Conservation (phyloP, 2,329 filamentous ascomycete genomes). For the Trichoderma sp. region DNA sequence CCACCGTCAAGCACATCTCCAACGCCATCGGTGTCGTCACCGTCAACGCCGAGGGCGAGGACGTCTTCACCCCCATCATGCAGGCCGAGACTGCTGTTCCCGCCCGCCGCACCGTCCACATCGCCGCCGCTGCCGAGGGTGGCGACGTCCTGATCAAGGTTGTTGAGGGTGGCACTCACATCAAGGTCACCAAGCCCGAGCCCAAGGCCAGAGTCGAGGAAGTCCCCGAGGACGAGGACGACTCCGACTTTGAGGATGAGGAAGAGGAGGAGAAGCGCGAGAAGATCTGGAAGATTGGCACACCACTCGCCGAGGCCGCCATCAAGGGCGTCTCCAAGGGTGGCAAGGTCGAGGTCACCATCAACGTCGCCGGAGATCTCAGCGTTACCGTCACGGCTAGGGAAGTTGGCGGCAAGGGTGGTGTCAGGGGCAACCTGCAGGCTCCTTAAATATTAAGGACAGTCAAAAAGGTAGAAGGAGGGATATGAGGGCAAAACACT, state of each 20-base stretch:
- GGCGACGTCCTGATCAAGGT: slow-evolving; percentile 87
- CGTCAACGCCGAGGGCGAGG: slow-evolving; percentile 55
- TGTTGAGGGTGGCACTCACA: slow-evolving; percentile 83
- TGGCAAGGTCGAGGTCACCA: slow-evolving; percentile 87
- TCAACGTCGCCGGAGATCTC: slow-evolving; percentile 81
- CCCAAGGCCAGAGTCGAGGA: slow-evolving; percentile 71
- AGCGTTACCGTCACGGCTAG: slow-evolving; percentile 75
- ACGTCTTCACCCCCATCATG: slow-evolving; percentile 77
- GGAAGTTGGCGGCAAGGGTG: slow-evolving; percentile 84
- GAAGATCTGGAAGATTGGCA: slow-evolving; percentile 88
- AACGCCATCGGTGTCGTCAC: slow-evolving; percentile 86
- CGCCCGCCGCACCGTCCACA: slow-evolving; percentile 77
- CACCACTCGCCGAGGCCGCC: slow-evolving; percentile 78
- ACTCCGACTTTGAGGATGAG: slow-evolving; percentile 60
- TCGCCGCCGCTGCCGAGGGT: slow-evolving; percentile 72
- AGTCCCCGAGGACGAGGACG: slow-evolving; percentile 62
- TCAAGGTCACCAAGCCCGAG: slow-evolving; percentile 89
- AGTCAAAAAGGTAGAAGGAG: not conserved
- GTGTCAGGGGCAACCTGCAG: slow-evolving; percentile 62
- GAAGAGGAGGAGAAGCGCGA: slow-evolving; percentile 85
- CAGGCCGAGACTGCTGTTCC: slow-evolving; percentile 85
- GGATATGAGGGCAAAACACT: not conserved
- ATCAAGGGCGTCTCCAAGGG: slow-evolving; percentile 82
- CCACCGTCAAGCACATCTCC: slow-evolving; percentile 84
- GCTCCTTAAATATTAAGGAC: slow-evolving; percentile 23